Evolutionary conservation across 2,329 filamentous ascomycete species (phyloP), one percentile per base, ranked within the genome.

Genomic region (Corniculantispora saksenae): DNA sequence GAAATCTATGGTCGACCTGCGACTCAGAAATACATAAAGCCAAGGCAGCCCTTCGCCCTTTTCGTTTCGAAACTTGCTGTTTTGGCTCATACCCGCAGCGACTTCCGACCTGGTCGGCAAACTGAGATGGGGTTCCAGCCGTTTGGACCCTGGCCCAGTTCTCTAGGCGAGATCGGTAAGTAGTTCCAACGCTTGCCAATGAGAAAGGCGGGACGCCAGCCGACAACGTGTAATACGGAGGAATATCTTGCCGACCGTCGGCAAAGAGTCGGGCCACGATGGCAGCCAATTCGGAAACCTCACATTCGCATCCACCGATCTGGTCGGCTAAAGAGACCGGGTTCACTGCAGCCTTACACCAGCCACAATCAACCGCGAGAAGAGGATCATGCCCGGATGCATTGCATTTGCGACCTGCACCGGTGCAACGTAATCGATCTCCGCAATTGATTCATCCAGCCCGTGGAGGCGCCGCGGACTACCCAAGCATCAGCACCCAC

Each of bases 171-270:
- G 21, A 27, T 45, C 13, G 15, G 48, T 9, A 12, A 51, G 13
- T 43, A 43, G 38, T 19, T 43, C 38, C 38, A 43, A 43, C 38
- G 38, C 38, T 43, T 43, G 38, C 38, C 38, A 13, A 43, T 13
- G 12, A 13, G 38, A 43, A 50, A 50, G 48, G 48, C 48, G 48
- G 48, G 25, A 51, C 48, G 25, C 13, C 38, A 43, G 5, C 9
- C 17, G 27, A 19, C 25, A 29, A 25, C 48, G 21, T 27, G 21
- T 29, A 35, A 48, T 59, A 48, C 27, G n/a, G 56, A 23, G 19
- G 12, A 48, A 48, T 50, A 50, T 19, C 57, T 38, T 53, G 58
- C 58, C 58, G 58, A 61, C 47, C 47, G 35, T 61, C 47, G 58
- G 58, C 58, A 61, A 61, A 29, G 23, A 2, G 29, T 35, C 43